Base-by-base conservation (phyloP, 441 rosid genomes). In the Populus hybrid region DNA sequence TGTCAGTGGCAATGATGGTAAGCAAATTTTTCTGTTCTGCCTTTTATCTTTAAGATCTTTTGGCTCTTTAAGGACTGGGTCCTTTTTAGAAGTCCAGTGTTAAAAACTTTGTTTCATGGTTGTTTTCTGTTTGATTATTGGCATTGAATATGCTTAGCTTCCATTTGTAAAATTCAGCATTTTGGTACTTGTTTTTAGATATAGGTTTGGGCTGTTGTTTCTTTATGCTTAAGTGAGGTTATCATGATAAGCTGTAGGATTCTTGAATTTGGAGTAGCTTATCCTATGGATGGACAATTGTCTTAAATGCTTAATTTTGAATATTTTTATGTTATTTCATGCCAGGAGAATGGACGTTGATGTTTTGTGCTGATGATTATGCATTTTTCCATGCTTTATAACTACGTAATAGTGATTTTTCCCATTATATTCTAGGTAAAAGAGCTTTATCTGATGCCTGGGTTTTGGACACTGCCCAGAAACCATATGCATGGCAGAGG, bases 1-100 rank as follows among this genome's bases (percentile, higher is more conserved):
- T 23, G 98, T 96, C 88, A 94, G 93, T 61, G 98, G 99, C 76
- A 94, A 96, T 87, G 99, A 96, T 79, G 99, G 99, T 94, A 87
- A 75, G 88, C 24, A 23, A 40, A 74, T 77, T 74, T 69, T 73
- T 18, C 38, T n/a, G 18, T 73, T n/a, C 59, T 38, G 46, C 19
- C 19, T 32, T 40, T 76, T 36, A 36, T 76, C 10, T 38, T 50
- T n/a, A 8, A 30, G 42, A 72, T 46, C 32, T 69, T 23, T 23
- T 65, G 61, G 24, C 30, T 64, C 50, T 7, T 42, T 26, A 11
- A 23, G 21, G 46, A 30, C 8, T 16, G n/a, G 63, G 26, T 28
- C 40, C n/a, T 24, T 2, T 6, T 42, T 11, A 21, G 7, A 61
- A 70, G 12, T 36, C 23, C 35, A 8, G 23, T 65, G 10, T 4